Evolutionary conservation across 2,329 filamentous ascomycete genomes (phyloP), one percentile per base, ranked within the genome.

Genomic region (Pezizomycotina sp.): DNA sequence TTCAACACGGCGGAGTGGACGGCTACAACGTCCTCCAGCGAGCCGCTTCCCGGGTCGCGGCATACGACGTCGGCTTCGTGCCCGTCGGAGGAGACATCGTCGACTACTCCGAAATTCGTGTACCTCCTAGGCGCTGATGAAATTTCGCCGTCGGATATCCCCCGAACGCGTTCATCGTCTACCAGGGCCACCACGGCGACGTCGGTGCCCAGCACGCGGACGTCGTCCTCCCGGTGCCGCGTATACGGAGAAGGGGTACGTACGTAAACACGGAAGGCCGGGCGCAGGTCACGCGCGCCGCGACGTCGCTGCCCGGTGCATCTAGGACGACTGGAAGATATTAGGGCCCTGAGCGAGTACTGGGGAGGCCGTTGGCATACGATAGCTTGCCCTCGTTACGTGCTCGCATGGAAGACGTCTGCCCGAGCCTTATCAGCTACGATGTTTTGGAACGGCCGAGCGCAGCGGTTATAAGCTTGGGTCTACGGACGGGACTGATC

Each of bases 261-360:
- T 98, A 92, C 55, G 72, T 98, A 62, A 98, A 95, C 71, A 95
- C 89, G 0, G 89, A 98, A 61, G 89, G 89, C 38, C 80, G 89
- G 52, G 82, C 89, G 14, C 89, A 98, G 63, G 77, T 92, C 65
- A 89, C 80, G 35, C 79, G 89, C 48, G 77, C 81, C 30, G 89
- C 89, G 19, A 91, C 83, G 23, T 79, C 78, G 28, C 67, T 92
- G 48, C 81, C 83, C 15, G 89, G 89, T 42, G 89, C 83, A 34
- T 74, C 86, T 38, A 74, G 89, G 86, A 89, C 47, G 89, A 98
- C 63, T 98, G 89, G 89, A 98, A 95, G 72, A 95, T 98, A 74
- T 98, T 51, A 81, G 89, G 47, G 89, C 89, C 12, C 74, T 70
- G 38, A 89, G 79, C 54, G 89, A 95, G 61, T 93, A 62, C 68